These are phyloP conservation scores for Solanum infundibuliforme DNA, from an alignment of 257 asterid genomes.

Conservation along the genomic window DNA sequence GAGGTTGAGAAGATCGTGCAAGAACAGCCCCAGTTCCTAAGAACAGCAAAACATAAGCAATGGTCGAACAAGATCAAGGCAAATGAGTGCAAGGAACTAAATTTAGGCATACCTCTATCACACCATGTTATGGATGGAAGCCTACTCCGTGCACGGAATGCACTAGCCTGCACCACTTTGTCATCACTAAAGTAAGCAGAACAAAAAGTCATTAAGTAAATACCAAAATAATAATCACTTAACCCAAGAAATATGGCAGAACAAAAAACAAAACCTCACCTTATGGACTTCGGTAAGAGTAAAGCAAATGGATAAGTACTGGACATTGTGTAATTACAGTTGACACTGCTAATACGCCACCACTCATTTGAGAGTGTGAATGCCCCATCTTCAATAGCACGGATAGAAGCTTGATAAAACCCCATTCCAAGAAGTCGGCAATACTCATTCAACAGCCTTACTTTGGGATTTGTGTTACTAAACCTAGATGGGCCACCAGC, in stretches of 20 bases:
- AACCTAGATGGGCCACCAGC: slow-evolving; percentile 51
- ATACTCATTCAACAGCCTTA: slow-evolving; percentile 78
- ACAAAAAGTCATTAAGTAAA: slow-evolving; percentile 13
- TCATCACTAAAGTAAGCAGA: slow-evolving; percentile 51
- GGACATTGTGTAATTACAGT: slow-evolving; percentile 58
- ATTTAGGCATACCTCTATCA: slow-evolving; percentile 51
- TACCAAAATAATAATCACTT: slow-evolving; percentile 14
- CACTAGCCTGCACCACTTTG: slow-evolving; percentile 75
- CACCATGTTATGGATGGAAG: slow-evolving; percentile 95
- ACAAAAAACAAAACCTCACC: slow-evolving; percentile 32
- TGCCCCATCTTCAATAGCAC: slow-evolving; percentile 64
- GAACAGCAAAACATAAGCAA: slow-evolving; percentile 16
- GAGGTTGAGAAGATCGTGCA: slow-evolving; percentile 95
- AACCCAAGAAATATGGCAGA: neutral
- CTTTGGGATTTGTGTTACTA: slow-evolving; percentile 50
- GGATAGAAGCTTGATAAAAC: slow-evolving; percentile 42
- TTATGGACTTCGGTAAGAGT: slow-evolving; percentile 76
- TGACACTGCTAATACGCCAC: slow-evolving; percentile 88
- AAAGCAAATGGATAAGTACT: slow-evolving; percentile 93
- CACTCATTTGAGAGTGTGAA: slow-evolving; percentile 60
- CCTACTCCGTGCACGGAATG: slow-evolving; percentile 82
- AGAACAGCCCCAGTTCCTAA: slow-evolving; percentile 92
- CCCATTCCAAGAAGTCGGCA: slow-evolving; percentile 78
- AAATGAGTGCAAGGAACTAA: slow-evolving; percentile 10
- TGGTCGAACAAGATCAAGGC: neutral